phyloP scores from a whole-genome alignment of 129 eudicot species.

The Glebionis coronaria region DNA sequence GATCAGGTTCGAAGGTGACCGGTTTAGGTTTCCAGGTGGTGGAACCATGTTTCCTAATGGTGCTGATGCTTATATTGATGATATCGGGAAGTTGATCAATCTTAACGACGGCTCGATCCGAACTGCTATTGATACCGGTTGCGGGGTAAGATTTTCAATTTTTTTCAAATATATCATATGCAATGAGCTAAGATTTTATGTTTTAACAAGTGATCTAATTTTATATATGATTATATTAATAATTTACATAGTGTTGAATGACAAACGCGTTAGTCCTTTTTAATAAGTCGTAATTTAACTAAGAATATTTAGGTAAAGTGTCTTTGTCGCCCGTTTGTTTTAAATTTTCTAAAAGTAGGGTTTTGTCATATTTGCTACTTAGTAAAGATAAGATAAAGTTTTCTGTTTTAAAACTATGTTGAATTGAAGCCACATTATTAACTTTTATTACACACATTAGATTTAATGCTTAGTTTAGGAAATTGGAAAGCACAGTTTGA shows the following conservation, averaged over 20 bases:
- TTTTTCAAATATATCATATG: no score
- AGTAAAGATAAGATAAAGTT: background rate
- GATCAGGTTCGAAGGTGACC: conserved; percentile 92
- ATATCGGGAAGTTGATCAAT: conserved; percentile 75
- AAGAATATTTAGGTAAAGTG: conserved; percentile 26
- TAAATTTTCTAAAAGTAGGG: background rate
- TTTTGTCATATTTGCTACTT: background rate
- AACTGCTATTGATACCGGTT: conserved; percentile 98
- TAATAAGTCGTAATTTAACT: background rate
- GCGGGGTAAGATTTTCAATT: conserved; percentile 63
- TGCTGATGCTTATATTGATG: conserved; percentile 87
- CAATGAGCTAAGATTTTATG: no score
- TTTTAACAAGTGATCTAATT: no score
- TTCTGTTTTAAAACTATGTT: background rate
- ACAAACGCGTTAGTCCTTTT: no score
- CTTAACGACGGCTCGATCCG: conserved; percentile 83
- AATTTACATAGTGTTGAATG: no score
- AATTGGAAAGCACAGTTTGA: background rate
- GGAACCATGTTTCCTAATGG: conserved; percentile 98
- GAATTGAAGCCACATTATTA: background rate
- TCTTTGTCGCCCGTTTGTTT: conserved; percentile 13
- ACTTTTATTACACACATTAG: background rate
- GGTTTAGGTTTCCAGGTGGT: conserved; percentile 98
- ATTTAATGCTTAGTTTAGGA: background rate
- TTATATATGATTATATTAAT: no score